phyloP scores from a whole-genome alignment of 768 basidiomycete species.

The Pulveroboletus ravenelii region DNA sequence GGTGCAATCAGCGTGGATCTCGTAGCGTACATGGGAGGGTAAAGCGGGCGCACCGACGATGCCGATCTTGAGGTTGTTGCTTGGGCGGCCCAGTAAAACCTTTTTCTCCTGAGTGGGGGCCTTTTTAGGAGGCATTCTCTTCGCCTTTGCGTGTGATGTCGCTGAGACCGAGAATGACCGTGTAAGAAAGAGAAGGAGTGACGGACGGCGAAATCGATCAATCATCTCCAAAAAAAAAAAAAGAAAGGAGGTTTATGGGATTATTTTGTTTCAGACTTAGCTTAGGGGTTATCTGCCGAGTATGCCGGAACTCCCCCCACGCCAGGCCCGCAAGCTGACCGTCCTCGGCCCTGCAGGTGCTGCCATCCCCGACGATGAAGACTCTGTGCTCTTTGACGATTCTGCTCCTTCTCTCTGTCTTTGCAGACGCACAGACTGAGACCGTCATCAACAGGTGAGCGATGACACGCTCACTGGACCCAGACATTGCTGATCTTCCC shows the following conservation, averaged over 20 bases:
- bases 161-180: conserved; percentile 37
- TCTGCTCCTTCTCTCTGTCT: conserved; percentile 16
- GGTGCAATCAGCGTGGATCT: conserved; percentile 5
- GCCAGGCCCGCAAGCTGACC: neutral
- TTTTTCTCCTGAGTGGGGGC: conserved; percentile 75
- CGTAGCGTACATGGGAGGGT: neutral
- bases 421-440: conserved; percentile 40
- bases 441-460: conserved; percentile 48
- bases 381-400: conserved; percentile 8
- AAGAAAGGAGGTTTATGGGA: neutral
- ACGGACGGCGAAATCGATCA: conserved; percentile 29
- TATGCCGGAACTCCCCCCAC: conserved; percentile 12
- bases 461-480: neutral
- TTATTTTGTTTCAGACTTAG: neutral
- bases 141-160: conserved; percentile 39
- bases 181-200: conserved; percentile 11
- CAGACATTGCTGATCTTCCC: conserved; percentile 12
- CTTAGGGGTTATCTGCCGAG: conserved; percentile 20
- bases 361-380: conserved; percentile 16
- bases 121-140: conserved; percentile 91
- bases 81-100: conserved; percentile 79
- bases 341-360: neutral
- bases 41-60: conserved; percentile 80
- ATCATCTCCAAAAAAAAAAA: conserved; percentile 23
- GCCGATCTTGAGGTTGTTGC: conserved; percentile 98